Evolutionary conservation across 805 yeast genomes (phyloP), one percentile per base, ranked within the genome.

Genomic region (Pichia occidentalis): DNA sequence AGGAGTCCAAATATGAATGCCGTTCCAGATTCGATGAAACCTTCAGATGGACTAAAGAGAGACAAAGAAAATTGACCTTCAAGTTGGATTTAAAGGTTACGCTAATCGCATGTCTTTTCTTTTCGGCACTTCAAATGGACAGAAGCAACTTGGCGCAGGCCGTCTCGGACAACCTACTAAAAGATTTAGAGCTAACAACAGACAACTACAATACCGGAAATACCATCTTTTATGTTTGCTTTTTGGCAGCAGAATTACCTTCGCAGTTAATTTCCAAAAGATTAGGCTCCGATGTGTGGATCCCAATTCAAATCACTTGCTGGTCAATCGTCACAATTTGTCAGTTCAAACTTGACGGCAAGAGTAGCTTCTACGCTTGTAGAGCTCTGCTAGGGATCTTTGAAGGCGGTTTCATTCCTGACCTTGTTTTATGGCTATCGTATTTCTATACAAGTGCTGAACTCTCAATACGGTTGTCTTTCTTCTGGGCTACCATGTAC

Each of bases 371-470:
- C 44, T 63, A 57, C 40, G 63, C 61, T 8, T 65, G 75, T 4
- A 61, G 84, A 43, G 70, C 71, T 0, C 59, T 75, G 5, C 50
- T 77, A 29, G 85, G 81, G 2, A 49, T 69, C 4, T 54, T 73
- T n/a, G 79, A 80, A 53, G 85, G 85, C 40, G 85, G 86, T 0
- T 78, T 78, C 42, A 78, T 81, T 37, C 79, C 82, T 24, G 85
- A 79, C 48, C 59, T 72, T 24, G 68, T 73, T 39, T 58, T 79
- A 33, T 80, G 80, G 76, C 60, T 80, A 55, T 71, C 80, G 2
- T 80, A 78, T 56, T 80, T 79, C 57, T 81, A 73, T 59, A 80
- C 75, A 8, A 52, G 71, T 22, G 54, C 63, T 21, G 86, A 81
- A 54, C 61, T 80, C 13, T 66, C 83, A 1, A 54, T 75, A 18